Evolutionary conservation across 1,284 basidiomycete species (phyloP).

Genomic region (Erythrobasidium hasegawianum): DNA sequence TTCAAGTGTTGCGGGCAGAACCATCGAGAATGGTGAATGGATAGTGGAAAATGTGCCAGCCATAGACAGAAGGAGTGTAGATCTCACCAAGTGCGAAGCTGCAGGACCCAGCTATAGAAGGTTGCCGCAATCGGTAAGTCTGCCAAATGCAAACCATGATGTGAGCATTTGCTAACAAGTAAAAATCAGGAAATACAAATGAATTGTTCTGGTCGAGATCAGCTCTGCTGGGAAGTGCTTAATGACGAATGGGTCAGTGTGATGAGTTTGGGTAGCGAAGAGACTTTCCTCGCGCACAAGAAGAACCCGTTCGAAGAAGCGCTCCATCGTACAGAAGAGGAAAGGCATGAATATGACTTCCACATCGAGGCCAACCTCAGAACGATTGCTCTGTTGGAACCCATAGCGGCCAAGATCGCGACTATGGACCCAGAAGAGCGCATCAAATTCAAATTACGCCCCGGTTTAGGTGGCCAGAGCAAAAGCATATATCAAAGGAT

Average conservation of each 20-base stretch:
- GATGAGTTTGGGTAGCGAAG: constrained; percentile 93
- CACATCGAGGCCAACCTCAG: constrained; percentile 88
- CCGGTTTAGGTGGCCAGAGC: constrained; percentile 82
- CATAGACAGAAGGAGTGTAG: constrained; percentile 13
- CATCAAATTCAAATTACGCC: constrained; percentile 73
- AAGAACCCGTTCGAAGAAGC: constrained; percentile 97
- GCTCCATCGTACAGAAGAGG: constrained; percentile 94
- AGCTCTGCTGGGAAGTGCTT: constrained; percentile 91
- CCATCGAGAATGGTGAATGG: constrained; percentile 53
- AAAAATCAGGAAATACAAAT: constrained; percentile 72
- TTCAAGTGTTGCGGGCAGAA: constrained; percentile 47
- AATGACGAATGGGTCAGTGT: constrained; percentile 97
- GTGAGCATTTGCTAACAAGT: too few relatives aligned
- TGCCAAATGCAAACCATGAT: too few relatives aligned
- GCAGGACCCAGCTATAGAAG: constrained; percentile 88
- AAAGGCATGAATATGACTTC: constrained; percentile 97
- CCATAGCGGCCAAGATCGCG: constrained; percentile 77
- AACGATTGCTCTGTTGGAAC: constrained; percentile 89
- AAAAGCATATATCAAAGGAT: constrained; percentile 88
- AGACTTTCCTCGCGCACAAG: constrained; percentile 86
- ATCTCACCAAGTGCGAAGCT: constrained; percentile 38
- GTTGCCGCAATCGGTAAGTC: constrained; percentile 74
- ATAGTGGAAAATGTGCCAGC: constrained; percentile 51
- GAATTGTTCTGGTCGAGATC: constrained; percentile 89
- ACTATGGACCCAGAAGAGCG: constrained; percentile 88